Evolutionary conservation across 495 filamentous ascomycete species (phyloP).

Genomic region (Aspergillus sclerotioniger): DNA sequence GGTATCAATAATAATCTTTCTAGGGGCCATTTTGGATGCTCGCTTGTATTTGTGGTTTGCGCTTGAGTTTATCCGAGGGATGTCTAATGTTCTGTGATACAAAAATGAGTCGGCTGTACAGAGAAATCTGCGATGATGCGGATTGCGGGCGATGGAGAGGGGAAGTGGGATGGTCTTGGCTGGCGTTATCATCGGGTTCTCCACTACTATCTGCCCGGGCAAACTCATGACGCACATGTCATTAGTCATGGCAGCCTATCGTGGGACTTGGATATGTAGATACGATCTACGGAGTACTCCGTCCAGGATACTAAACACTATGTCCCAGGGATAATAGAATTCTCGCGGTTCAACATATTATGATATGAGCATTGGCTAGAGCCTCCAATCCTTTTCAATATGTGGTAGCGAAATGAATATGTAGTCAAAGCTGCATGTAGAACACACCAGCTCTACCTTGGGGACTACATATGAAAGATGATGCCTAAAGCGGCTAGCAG

Average conservation of each 20-base stretch:
- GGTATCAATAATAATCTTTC: slow-evolving; percentile 88
- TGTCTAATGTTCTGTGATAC: not conserved
- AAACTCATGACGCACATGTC: not conserved
- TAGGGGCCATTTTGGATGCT: slow-evolving; percentile 12
- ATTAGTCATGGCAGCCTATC: not conserved
- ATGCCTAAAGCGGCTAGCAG: not conserved
- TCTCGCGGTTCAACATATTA: too few relatives aligned
- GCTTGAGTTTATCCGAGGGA: not conserved
- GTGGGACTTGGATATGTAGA: not conserved
- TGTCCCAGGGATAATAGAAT: too few relatives aligned
- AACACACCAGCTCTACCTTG: not conserved
- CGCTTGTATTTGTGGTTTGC: not conserved
- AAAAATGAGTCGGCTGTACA: not conserved
- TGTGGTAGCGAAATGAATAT: too few relatives aligned
- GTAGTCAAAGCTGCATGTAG: too few relatives aligned
- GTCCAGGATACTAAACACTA: too few relatives aligned
- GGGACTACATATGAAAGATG: not conserved
- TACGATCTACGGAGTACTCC: not conserved
- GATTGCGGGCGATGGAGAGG: slow-evolving; percentile 7
- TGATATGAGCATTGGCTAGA: too few relatives aligned
- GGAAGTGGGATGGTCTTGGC: slow-evolving; percentile 21
- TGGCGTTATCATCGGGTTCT: slow-evolving; percentile 18
- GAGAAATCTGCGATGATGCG: slow-evolving; percentile 2
- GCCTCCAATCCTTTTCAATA: too few relatives aligned
- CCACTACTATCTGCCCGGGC: slow-evolving; percentile 2